Evolutionary conservation across 129 eudicot genomes (phyloP).

Genomic region (Helianthus tuberosus): DNA sequence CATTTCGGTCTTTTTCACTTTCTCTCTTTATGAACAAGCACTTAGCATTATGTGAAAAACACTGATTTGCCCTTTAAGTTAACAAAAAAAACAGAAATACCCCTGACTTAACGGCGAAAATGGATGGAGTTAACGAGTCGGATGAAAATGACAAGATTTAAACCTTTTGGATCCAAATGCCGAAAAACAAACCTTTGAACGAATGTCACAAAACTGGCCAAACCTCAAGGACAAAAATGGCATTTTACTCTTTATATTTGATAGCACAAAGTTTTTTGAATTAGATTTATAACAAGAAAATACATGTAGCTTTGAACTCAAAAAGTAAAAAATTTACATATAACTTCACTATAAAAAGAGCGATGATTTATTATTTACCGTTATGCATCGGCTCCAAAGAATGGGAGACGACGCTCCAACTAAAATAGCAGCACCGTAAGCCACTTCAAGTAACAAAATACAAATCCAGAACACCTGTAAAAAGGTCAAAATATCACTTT

Average conservation of each 20-base stretch:
- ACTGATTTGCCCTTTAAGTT: no score
- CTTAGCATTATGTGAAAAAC: no score
- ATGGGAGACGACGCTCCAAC: slow-evolving; percentile 71
- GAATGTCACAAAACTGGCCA: no score
- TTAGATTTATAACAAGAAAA: not conserved
- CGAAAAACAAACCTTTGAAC: no score
- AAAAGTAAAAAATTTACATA: not conserved
- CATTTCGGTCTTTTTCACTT: no score
- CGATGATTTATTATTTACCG: slow-evolving; percentile 45
- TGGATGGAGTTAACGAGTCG: no score
- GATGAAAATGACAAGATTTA: no score
- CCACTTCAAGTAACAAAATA: slow-evolving; percentile 78
- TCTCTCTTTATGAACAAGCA: no score
- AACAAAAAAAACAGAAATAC: no score
- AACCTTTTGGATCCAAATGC: no score
- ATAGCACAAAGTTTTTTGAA: not conserved
- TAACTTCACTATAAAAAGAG: not conserved
- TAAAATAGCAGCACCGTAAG: slow-evolving; percentile 75
- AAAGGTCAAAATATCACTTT: not conserved
- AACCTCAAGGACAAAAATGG: no score
- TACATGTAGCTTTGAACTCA: slow-evolving; percentile 13
- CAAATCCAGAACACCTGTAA: slow-evolving; percentile 89
- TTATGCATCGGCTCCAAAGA: slow-evolving; percentile 73
- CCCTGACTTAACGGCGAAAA: no score
- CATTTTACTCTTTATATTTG: not conserved